phyloP scores from a whole-genome alignment of 768 basidiomycete species.

The Lentinus brumalis region DNA sequence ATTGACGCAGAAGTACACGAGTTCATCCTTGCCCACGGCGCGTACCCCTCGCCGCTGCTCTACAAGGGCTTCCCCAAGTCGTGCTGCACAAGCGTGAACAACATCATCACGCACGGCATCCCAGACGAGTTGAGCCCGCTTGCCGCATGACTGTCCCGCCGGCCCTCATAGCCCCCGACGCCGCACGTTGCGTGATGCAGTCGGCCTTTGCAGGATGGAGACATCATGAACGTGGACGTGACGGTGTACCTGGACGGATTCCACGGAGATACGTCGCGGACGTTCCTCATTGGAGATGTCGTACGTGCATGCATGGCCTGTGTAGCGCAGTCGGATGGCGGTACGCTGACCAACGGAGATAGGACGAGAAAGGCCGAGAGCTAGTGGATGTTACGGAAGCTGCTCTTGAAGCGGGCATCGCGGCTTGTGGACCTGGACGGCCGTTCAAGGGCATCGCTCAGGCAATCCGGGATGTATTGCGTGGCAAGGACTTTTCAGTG shows the following conservation, averaged over 20 bases:
- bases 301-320: conserved; percentile 39
- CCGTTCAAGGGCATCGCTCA: conserved; percentile 72
- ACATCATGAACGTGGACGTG: conserved; percentile 88
- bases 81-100: conserved; percentile 88
- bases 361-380: conserved; percentile 73
- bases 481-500: conserved; percentile 54
- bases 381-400: conserved; percentile 63
- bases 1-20: conserved; percentile 77
- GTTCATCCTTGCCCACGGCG: conserved; percentile 63
- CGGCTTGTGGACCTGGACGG: conserved; percentile 69
- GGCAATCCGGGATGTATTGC: conserved; percentile 60
- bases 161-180: background rate
- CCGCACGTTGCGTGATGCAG: conserved; percentile 39
- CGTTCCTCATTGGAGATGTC: conserved; percentile 79
- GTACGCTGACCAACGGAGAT: background rate
- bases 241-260: conserved; percentile 83
- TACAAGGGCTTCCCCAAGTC: conserved; percentile 78
- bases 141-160: background rate
- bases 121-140: conserved; percentile 74
- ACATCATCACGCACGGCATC: conserved; percentile 85
- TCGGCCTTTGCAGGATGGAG: conserved; percentile 77
- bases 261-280: conserved; percentile 89
- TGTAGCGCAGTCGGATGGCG: background rate
- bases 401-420: conserved; percentile 72
- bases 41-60: conserved; percentile 85